phyloP scores from a whole-genome alignment of 192 early-diverging fungal genomes.

The Entrophospora sp. region DNA sequence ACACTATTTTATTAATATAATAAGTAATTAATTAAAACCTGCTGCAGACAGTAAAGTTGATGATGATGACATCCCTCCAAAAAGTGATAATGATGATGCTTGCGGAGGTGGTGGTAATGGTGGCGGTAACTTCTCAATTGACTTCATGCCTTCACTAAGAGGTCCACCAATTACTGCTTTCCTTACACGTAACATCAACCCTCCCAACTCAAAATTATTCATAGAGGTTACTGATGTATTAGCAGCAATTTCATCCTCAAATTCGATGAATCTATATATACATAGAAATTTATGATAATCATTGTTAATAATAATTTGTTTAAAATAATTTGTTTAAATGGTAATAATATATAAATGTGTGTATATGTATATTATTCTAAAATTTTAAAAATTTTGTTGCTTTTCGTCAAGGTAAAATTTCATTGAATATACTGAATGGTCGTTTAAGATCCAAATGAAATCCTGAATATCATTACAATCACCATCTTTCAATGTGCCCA shows the following conservation, averaged over 20 bases:
- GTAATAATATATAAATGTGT: background rate
- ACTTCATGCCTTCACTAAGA: slow-evolving; percentile 71
- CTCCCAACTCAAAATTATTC: slow-evolving; percentile 74
- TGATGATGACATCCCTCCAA: too few species aligned
- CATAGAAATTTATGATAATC: background rate
- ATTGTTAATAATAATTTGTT: slow-evolving; percentile 1
- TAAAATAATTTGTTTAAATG: slow-evolving; percentile 9
- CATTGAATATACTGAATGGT: background rate
- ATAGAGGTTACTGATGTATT: slow-evolving; percentile 54
- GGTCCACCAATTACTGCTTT: slow-evolving; percentile 69
- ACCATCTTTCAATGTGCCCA: too few species aligned
- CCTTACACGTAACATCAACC: slow-evolving; percentile 55
- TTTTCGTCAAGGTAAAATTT: background rate
- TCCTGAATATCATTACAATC: background rate
- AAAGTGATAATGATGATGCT: background rate
- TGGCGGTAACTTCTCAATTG: slow-evolving; percentile 48
- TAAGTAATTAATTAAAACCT: slow-evolving; percentile 13
- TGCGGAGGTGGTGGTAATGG: slow-evolving; percentile 9
- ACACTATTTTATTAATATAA: background rate
- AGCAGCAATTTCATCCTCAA: slow-evolving; percentile 49
- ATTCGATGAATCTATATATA: slow-evolving; percentile 66
- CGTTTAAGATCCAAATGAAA: background rate
- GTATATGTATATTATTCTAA: background rate
- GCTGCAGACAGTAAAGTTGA: slow-evolving; percentile 25
- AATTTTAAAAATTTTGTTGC: background rate